Percentiles rank a stretch among this genome's conserved stretches.
Evolutionary conservation across 306 rosid genomes (phyloP).

Genomic region (Glycine tomentella): DNA sequence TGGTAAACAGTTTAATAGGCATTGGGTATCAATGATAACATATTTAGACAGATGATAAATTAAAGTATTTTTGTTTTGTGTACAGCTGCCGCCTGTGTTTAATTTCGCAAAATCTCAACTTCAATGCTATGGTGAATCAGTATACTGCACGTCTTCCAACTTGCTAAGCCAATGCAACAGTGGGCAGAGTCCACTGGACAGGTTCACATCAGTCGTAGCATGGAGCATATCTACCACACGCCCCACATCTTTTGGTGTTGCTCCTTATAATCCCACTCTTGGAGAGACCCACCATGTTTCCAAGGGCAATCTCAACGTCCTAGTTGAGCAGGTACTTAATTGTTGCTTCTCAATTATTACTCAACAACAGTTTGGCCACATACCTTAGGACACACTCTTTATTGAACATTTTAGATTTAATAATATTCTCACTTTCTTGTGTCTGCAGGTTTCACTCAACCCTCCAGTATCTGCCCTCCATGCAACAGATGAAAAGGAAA

Average conservation of each 20-base stretch:
- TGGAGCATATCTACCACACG: conserved; percentile 89
- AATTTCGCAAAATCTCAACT: conserved; percentile 92
- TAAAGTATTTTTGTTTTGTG: background rate
- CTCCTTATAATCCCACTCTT: conserved; percentile 84
- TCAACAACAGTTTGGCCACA: background rate
- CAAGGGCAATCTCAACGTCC: conserved; percentile 64
- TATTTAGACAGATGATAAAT: background rate
- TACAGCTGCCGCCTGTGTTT: conserved; percentile 77
- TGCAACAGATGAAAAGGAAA: conserved; percentile 82
- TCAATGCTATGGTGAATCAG: conserved; percentile 79
- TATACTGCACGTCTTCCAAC: conserved; percentile 61
- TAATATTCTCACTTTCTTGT: background rate
- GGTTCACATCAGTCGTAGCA: conserved; percentile 71
- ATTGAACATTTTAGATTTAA: background rate
- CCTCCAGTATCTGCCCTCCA: conserved; percentile 93
- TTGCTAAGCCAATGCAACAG: conserved; percentile 69
- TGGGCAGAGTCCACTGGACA: conserved; percentile 60
- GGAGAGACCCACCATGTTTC: conserved; percentile 97
- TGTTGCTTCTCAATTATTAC: background rate
- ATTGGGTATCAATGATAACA: background rate
- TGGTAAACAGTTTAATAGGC: background rate
- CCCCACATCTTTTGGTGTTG: conserved; percentile 67
- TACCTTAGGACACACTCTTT: background rate
- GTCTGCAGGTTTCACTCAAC: conserved; percentile 73
- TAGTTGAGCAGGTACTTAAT: conserved; percentile 74